Conservation (phyloP, 345 rosid genomes). For the Pistacia integerrima region DNA sequence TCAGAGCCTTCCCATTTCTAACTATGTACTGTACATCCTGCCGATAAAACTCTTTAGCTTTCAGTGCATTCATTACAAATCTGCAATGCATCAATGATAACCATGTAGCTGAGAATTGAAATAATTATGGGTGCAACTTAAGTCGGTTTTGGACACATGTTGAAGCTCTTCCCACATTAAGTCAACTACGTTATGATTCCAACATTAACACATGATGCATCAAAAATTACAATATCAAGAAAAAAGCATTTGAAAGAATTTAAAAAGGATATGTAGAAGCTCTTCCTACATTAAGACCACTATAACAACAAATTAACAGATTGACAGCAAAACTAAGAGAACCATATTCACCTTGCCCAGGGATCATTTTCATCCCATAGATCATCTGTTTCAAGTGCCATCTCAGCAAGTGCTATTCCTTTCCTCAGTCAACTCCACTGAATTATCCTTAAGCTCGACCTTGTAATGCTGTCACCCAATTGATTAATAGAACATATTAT, state of each 20-base stretch:
- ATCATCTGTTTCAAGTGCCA: conserved; percentile 94
- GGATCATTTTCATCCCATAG: conserved; percentile 98
- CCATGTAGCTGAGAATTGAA: conserved; percentile 18
- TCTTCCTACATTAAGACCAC: conserved; percentile 1
- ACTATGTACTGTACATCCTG: conserved; percentile 91
- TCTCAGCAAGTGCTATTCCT: conserved; percentile 90
- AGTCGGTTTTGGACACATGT: neutral
- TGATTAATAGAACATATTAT: conserved; percentile 16
- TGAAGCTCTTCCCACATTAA: neutral
- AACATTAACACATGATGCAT: too few relatives aligned
- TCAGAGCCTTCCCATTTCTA: conserved; percentile 89
- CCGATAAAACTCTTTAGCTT: conserved; percentile 96
- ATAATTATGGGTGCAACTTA: conserved; percentile 1
- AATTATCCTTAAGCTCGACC: conserved; percentile 86
- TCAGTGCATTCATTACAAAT: conserved; percentile 93
- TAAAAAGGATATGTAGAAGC: neutral
- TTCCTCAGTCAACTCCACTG: conserved; percentile 95
- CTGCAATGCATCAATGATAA: conserved; percentile 40
- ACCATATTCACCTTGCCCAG: conserved; percentile 78
- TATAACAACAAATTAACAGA: neutral
- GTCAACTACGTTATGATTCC: too few relatives aligned
- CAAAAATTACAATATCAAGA: neutral
- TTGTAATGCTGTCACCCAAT: conserved; percentile 70
- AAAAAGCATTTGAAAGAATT: too few relatives aligned
- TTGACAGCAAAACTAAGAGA: conserved; percentile 17